These are phyloP conservation scores for Backusella luteola DNA, from an alignment of 192 early-diverging fungal species.

Conservation along the genomic window DNA sequence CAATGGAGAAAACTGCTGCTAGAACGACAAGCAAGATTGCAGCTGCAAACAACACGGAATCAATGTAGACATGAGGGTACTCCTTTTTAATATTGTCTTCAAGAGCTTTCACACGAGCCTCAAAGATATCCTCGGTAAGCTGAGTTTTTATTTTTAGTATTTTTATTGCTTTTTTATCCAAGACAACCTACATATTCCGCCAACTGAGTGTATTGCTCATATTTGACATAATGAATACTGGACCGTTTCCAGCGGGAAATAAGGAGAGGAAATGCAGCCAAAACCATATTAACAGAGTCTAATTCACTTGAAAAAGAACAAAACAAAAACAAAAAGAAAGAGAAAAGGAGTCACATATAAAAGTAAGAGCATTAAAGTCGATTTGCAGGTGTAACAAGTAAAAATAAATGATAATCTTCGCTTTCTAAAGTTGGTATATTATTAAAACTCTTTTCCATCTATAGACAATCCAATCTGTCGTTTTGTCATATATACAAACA, in stretches of 20 bases:
- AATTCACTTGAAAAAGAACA: neutral
- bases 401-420: neutral
- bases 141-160: neutral
- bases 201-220: neutral
- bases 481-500: neutral
- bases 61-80: slow-evolving; percentile 15
- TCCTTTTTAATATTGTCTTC: neutral
- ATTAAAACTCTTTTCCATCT: neutral
- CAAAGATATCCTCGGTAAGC: slow-evolving; percentile 9
- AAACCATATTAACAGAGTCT: neutral
- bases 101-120: slow-evolving; percentile 8
- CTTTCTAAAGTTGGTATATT: neutral
- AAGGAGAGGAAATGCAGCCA: slow-evolving; percentile 15
- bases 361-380: neutral
- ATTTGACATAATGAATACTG: neutral
- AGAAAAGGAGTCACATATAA: neutral
- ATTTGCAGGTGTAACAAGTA: neutral
- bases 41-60: slow-evolving; percentile 10
- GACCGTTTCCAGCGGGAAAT: slow-evolving; percentile 1
- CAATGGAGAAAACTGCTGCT: slow-evolving; percentile 23
- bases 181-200: neutral
- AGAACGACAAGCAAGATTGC: slow-evolving; percentile 16
- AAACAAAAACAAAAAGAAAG: neutral
- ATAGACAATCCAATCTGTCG: neutral
- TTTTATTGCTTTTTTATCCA: neutral